These are phyloP conservation scores for Astraeus odoratus DNA, from an alignment of 768 basidiomycete genomes.

Conservation along the genomic window DNA sequence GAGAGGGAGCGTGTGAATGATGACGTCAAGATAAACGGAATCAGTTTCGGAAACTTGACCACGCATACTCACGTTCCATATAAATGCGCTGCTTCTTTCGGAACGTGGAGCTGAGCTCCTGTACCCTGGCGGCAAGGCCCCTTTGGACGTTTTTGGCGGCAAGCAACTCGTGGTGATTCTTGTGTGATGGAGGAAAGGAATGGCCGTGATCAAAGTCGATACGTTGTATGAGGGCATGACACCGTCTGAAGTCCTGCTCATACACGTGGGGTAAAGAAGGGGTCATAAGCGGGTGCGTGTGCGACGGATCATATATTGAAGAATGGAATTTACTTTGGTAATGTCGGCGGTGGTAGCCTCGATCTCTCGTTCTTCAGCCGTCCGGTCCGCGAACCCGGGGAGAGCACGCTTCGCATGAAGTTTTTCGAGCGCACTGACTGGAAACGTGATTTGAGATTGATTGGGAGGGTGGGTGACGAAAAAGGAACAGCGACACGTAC, in stretches of 20 bases:
- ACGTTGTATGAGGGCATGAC: conserved; percentile 53
- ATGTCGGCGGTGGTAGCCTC: conserved; percentile 79
- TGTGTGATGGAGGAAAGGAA: conserved; percentile 52
- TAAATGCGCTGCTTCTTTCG: conserved; percentile 98
- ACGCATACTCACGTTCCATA: conserved; percentile 82
- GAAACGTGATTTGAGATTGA: conserved; percentile 12
- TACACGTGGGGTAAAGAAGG: conserved; percentile 6
- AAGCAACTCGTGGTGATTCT: conserved; percentile 44
- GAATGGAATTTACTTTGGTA: conserved; percentile 56
- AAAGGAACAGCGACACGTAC: conserved; percentile 38
- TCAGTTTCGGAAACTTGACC: too few species aligned
- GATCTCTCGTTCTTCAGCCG: conserved; percentile 91
- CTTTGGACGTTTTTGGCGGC: conserved; percentile 93
- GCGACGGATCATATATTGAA: conserved; percentile 6
- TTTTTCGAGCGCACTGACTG: conserved; percentile 87
- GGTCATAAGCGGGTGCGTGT: conserved; percentile 7
- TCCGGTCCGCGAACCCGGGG: conserved; percentile 93
- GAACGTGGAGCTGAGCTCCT: conserved; percentile 86
- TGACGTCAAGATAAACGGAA: conserved; percentile 4
- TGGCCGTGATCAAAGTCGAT: conserved; percentile 56
- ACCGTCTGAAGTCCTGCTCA: conserved; percentile 32
- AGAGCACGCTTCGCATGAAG: conserved; percentile 94
- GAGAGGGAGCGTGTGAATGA: conserved; percentile 11
- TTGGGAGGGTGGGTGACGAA: conserved; percentile 3
- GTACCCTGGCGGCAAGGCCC: conserved; percentile 91